Base-by-base conservation (phyloP, 2,329 filamentous ascomycete genomes). In the Xylariales sp. region DNA sequence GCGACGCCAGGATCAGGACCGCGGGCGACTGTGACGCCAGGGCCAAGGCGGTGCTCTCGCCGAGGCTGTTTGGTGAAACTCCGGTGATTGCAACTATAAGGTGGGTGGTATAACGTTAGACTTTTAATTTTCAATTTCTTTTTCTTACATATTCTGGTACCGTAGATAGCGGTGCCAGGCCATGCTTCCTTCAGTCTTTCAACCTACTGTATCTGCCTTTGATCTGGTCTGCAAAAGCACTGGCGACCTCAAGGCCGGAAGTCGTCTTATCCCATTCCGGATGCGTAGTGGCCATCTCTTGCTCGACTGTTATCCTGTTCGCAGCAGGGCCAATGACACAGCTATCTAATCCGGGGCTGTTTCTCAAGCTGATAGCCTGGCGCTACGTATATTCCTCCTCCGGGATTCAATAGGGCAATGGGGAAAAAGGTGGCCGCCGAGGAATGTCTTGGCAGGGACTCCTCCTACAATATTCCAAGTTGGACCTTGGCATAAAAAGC, bases 1-100 rank as follows among this genome's bases (percentile, higher is more conserved):
- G 65, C 3, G 70, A 72, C 2, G 59, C 67, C 11, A 71, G 58
- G 25, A 69, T 61, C 14, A 75, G 59, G 14, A 55, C 52, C 0
- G 49, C 51, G 0, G 70, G 67, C 4, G 48, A 48, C 35, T 72
- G 68, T 0, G 67, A 62, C 4, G 69, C 69, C 28, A 74, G 62
- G 14, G 65, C 63, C 10, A 62, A 38, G 4, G 60, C 65, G 0
- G 66, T 68, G 2, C 61, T 52, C 24, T 59, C 57, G 10, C 67
- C 67, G 10, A 70, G 62, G 24, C 67, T 60, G 7, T 55, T 53
- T 3, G 64, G 66, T 8, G 63, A 60, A 40, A 69, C 53, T 5
- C 67, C 67, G 1, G 67, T 71, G 33, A 68, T 50, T 25, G 66
- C 41, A 19, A 69, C 62, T 66, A 32, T 10, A 14, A 20, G 12